phyloP scores from a whole-genome alignment of 1,284 basidiomycete genomes.

The Cutaneotrichosporon cavernicola region DNA sequence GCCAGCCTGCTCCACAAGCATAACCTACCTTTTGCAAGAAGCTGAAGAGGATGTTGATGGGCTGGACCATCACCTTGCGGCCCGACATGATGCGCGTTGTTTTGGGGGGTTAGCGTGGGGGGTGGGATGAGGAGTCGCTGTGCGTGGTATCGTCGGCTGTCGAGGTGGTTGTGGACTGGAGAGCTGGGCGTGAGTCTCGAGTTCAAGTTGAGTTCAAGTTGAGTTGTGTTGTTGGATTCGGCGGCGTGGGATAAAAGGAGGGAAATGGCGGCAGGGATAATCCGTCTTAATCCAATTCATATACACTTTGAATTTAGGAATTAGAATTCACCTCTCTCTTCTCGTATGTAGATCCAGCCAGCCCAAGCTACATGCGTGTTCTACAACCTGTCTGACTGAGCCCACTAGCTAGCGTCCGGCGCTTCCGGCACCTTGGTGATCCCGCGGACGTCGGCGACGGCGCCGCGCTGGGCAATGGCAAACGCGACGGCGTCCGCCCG shows the following conservation, averaged over 20 bases:
- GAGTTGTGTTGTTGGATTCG: background rate
- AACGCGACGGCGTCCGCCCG: slow-evolving; percentile 61
- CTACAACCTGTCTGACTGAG: no score
- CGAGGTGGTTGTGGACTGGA: background rate
- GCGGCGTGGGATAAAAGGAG: background rate
- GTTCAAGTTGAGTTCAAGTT: no score
- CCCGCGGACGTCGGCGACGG: slow-evolving; percentile 19
- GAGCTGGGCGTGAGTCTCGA: background rate
- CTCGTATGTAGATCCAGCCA: no score
- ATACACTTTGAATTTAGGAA: no score
- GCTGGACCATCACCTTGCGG: slow-evolving; percentile 93
- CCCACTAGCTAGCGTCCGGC: no score
- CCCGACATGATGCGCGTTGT: slow-evolving; percentile 68
- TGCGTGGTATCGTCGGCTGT: no score
- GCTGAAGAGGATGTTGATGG: slow-evolving; percentile 98
- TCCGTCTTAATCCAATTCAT: background rate
- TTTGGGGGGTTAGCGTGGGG: background rate
- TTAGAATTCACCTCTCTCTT: no score
- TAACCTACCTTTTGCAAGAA: slow-evolving; percentile 70
- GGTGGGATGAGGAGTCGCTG: no score
- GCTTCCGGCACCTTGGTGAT: no score
- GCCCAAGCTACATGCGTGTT: no score
- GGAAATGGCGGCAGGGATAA: background rate
- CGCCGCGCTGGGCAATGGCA: slow-evolving; percentile 29
- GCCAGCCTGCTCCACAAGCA: background rate